Evolutionary conservation across 345 rosid species (phyloP).

Genomic region (Euclidium syriacum): DNA sequence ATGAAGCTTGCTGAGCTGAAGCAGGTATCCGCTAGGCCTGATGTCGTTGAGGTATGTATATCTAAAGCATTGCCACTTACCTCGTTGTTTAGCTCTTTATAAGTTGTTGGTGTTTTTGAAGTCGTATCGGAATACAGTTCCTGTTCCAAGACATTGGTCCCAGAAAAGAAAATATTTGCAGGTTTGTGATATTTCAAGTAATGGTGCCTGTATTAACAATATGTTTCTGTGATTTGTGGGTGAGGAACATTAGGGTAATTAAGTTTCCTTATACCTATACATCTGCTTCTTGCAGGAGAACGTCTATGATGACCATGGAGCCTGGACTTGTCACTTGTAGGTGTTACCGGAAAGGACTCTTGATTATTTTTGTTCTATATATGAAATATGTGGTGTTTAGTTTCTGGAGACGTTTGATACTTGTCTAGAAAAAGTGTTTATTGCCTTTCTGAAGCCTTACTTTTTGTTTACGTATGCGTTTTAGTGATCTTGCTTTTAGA

Average conservation of each 20-base stretch:
- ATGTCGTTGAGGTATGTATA: slow-evolving; percentile 90
- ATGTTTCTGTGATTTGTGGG: slow-evolving; percentile 48
- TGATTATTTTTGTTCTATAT: slow-evolving; percentile 39
- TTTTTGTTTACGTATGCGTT: neutral
- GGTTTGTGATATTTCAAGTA: slow-evolving; percentile 51
- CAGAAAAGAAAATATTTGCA: slow-evolving; percentile 98
- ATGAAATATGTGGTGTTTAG: slow-evolving; percentile 24
- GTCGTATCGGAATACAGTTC: slow-evolving; percentile 91
- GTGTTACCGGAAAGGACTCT: slow-evolving; percentile 64
- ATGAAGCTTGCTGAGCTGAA: slow-evolving; percentile 95
- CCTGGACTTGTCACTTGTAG: slow-evolving; percentile 98
- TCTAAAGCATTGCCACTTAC: neutral
- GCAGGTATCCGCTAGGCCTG: slow-evolving; percentile 92
- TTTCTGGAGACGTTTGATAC: slow-evolving; percentile 5
- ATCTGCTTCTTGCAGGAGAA: slow-evolving; percentile 99
- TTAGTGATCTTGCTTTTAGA: slow-evolving; percentile 49
- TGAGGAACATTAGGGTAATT: slow-evolving; percentile 37
- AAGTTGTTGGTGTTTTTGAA: slow-evolving; percentile 85
- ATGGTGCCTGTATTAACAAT: slow-evolving; percentile 17
- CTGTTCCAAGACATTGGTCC: slow-evolving; percentile 99
- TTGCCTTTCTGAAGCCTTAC: neutral
- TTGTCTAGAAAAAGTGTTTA: slow-evolving; percentile 1
- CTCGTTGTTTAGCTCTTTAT: neutral
- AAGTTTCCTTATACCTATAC: slow-evolving; percentile 97
- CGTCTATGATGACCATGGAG: slow-evolving; percentile 88